Conservation (phyloP, 2,329 filamentous ascomycete genomes). For the Fusarium verticillioides region DNA sequence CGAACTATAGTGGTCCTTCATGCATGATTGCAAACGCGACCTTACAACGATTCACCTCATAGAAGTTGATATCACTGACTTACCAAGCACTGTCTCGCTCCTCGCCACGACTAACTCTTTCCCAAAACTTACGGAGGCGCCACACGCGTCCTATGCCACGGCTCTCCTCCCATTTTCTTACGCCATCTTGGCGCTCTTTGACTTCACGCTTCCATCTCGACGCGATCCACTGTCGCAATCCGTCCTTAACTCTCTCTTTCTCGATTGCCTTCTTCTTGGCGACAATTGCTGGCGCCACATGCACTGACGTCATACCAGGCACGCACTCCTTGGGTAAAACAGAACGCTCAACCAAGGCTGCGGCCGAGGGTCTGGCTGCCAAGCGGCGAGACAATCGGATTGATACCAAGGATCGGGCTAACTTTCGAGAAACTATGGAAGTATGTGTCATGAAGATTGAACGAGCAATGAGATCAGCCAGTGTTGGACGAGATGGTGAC, state of each 20-base stretch:
- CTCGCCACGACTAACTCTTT: constrained; percentile 63
- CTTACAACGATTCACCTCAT: constrained; percentile 2
- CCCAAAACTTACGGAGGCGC: constrained; percentile 74
- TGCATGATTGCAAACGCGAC: background rate
- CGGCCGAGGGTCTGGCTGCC: constrained; percentile 67
- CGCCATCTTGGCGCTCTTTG: constrained; percentile 59
- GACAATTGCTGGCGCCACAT: constrained; percentile 70
- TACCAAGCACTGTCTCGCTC: constrained; percentile 28
- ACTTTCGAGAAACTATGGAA: constrained; percentile 70
- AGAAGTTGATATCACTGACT: constrained; percentile 21
- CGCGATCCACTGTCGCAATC: constrained; percentile 72
- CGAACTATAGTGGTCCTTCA: background rate
- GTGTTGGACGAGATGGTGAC: constrained; percentile 67
- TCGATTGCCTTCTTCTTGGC: constrained; percentile 71
- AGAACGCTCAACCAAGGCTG: constrained; percentile 69
- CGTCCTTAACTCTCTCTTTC: constrained; percentile 74
- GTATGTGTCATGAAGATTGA: constrained; percentile 76
- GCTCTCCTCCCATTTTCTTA: constrained; percentile 61
- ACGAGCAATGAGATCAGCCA: constrained; percentile 70
- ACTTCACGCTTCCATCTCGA: constrained; percentile 66
- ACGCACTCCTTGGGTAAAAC: constrained; percentile 75
- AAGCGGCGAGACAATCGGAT: constrained; percentile 73
- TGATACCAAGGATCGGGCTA: constrained; percentile 71
- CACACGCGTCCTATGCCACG: constrained; percentile 67
- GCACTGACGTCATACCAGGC: constrained; percentile 54